Evolutionary conservation across 2,329 filamentous ascomycete species (phyloP), one percentile per base, ranked within the genome.

Genomic region (Fusarium acutatum): DNA sequence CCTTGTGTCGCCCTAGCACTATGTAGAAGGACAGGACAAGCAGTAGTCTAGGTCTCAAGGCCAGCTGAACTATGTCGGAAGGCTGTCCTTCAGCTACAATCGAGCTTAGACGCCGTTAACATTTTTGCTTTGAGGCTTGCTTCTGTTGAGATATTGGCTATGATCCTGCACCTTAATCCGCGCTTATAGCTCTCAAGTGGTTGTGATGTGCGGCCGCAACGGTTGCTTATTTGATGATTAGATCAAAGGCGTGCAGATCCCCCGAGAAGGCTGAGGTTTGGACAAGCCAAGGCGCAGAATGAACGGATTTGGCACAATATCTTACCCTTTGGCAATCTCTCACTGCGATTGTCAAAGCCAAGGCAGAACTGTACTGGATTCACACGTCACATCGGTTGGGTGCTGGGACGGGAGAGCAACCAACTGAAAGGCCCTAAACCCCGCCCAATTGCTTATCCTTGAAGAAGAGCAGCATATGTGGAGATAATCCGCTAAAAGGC

Each of bases 341-440:
- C 41, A 13, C 60, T 57, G 35, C 28, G 37, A 46, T 54, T n/a
- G 40, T 46, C 26, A 28, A 49, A 20, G 32, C 32, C 40, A 49
- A 49, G 44, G 43, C 30, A 58, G 30, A 35, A 34, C 30, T 28
- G 44, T 18, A 44, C 44, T 52, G 58, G 24, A 69, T 41, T 34
- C 26, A 67, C 47, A 66, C 41, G 66, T 70, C 66, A 60, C 67
- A 70, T 66, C 66, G 67, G 53, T 65, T 60, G 40, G 41, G 54
- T 50, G 37, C 46, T 58, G 60, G 67, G 59, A 53, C 67, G 67
- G 67, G 66, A 70, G 66, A 66, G 67, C 53, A 54, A 66, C 66
- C 67, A 70, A 65, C 60, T 70, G 35, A 41, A 49, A 49, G 34
- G 38, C 20, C 12, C 32, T 38, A 38, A 32, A 28, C 60, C 41